Percentiles rank a stretch among this genome's conserved stretches.
Conservation (phyloP, 306 rosid species). For the Prunus armeniaca region DNA sequence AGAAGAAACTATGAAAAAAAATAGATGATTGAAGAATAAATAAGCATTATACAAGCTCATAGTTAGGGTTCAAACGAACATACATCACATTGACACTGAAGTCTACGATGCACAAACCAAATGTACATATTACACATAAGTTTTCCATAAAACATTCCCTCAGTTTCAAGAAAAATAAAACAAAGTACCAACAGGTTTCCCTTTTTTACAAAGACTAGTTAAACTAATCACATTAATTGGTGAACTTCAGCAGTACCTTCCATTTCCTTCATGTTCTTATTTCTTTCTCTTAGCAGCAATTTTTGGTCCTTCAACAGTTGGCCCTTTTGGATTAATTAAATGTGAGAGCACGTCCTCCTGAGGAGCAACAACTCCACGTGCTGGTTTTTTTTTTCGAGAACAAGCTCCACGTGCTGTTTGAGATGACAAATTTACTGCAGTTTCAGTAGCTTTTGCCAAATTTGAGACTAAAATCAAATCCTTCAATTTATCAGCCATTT, state of each 20-base stretch:
- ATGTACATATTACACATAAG: not conserved
- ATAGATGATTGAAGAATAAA: not conserved
- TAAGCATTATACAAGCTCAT: not conserved
- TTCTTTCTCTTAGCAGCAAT: constrained; percentile 41
- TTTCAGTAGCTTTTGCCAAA: constrained; percentile 49
- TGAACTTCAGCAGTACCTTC: constrained; percentile 1
- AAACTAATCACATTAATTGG: not conserved
- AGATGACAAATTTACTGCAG: constrained; percentile 33
- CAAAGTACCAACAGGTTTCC: not conserved
- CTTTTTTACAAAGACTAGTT: not conserved
- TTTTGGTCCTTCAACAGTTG: not conserved
- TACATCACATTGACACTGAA: not conserved
- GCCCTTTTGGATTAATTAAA: not conserved
- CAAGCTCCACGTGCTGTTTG: constrained; percentile 22
- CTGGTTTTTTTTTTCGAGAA: constrained; percentile 6
- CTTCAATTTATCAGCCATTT: constrained; percentile 47
- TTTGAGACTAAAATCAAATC: constrained; percentile 34
- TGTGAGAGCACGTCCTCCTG: not conserved
- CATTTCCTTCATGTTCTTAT: constrained; percentile 5
- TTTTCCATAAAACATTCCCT: not conserved
- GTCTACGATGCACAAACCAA: not conserved
- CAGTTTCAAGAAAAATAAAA: not conserved
- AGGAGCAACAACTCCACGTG: not conserved
- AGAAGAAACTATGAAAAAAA: not conserved
- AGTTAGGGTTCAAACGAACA: not conserved